These are phyloP conservation scores for Nevesoporus exiguus DNA, from an alignment of 768 basidiomycete species.

Conservation along the genomic window DNA sequence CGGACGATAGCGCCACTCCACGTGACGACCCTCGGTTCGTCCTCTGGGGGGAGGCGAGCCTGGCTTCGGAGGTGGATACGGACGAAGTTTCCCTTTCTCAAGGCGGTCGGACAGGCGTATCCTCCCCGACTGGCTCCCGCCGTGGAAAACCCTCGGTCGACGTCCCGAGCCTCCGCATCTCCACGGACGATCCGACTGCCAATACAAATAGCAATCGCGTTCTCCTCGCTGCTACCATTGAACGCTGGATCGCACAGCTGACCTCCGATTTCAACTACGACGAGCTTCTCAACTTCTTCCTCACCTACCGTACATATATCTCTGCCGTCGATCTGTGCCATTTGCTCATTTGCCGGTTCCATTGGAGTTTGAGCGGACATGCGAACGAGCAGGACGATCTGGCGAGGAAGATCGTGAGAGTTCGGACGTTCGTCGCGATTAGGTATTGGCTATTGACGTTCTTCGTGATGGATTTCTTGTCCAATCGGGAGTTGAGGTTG, in stretches of 20 bases:
- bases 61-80: slow-evolving; percentile 30
- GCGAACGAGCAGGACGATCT: slow-evolving; percentile 54
- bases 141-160: slow-evolving; percentile 27
- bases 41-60: slow-evolving; percentile 72
- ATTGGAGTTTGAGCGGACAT: slow-evolving; percentile 66
- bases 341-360: slow-evolving; percentile 81
- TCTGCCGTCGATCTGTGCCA: slow-evolving; percentile 75
- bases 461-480: slow-evolving; percentile 84
- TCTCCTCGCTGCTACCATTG: slow-evolving; percentile 87
- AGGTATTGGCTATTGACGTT: slow-evolving; percentile 91
- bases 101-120: slow-evolving; percentile 36
- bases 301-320: slow-evolving; percentile 88
- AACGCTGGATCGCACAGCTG: slow-evolving; percentile 89
- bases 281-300: slow-evolving; percentile 85
- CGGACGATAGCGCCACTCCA: slow-evolving; percentile 67
- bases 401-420: slow-evolving; percentile 73
- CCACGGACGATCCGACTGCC: slow-evolving; percentile 29
- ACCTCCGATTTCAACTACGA: slow-evolving; percentile 86
- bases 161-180: slow-evolving; percentile 28
- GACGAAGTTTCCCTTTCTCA: slow-evolving; percentile 41
- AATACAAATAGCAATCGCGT: slow-evolving; percentile 34
- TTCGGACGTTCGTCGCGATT: slow-evolving; percentile 86
- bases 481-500: slow-evolving; percentile 71
- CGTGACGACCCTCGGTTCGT: slow-evolving; percentile 89
- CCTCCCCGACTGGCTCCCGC: slow-evolving; percentile 39